Conservation (phyloP, 306 rosid genomes). For the Chamaecrista fasciculata region DNA sequence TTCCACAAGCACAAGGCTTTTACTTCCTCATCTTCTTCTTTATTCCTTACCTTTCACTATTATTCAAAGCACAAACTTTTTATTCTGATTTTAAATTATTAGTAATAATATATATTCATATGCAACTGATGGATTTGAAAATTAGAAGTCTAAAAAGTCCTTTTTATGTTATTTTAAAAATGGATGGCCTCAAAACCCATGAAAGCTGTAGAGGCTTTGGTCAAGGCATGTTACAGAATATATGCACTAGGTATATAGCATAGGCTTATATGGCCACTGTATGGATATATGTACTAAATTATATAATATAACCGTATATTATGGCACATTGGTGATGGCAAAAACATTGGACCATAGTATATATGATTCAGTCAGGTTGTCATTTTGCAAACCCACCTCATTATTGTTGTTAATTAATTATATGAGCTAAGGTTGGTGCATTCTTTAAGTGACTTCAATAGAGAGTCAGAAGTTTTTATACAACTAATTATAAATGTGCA, state of each 20-base stretch:
- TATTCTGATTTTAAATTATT: slow-evolving; percentile 11
- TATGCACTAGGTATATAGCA: not conserved
- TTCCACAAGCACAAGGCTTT: slow-evolving; percentile 39
- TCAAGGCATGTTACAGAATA: not conserved
- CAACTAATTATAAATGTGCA: not conserved
- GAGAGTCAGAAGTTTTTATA: not conserved
- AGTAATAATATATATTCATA: not conserved
- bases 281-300: not conserved
- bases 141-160: not conserved
- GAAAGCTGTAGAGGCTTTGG: not conserved
- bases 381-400: slow-evolving; percentile 14
- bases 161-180: no score
- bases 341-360: slow-evolving; percentile 4
- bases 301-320: not conserved
- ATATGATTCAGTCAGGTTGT: slow-evolving; percentile 23
- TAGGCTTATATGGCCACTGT: slow-evolving; percentile 4
- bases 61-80: slow-evolving; percentile 15
- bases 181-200: not conserved
- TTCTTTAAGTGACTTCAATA: not conserved
- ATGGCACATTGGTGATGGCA: slow-evolving; percentile 20
- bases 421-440: not conserved
- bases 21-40: slow-evolving; percentile 17
- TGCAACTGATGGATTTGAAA: not conserved
- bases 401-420: slow-evolving; percentile 2
- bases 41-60: not conserved